Base-by-base conservation (phyloP, 2,329 filamentous ascomycete genomes). In the Fusarium miscanthi region DNA sequence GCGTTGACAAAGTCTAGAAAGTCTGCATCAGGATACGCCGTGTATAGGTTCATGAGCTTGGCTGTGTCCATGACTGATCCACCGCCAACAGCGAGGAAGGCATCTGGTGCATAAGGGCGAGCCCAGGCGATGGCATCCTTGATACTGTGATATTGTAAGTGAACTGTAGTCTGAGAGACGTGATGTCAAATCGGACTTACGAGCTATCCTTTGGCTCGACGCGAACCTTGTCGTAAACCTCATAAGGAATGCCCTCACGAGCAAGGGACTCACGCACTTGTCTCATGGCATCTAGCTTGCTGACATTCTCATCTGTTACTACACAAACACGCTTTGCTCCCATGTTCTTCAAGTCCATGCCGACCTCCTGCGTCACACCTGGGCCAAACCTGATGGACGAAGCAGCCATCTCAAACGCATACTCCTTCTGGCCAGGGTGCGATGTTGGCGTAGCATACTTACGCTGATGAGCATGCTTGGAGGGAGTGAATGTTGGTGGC, bases 1-100 rank as follows among this genome's bases (percentile, higher is more conserved):
- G 95, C 95, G 79, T 98, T 98, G 81, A 99, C 96, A 72, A 99
- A 99, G 85, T 99, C 95, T 40, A 98, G 87, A 80, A 99, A 98
- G 76, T 96, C 93, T 38, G 95, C 95, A 12, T 98, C 93, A 0
- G 95, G 95, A 80, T 94, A 98, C 70, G 90, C 91, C 2, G 92
- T 93, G 84, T 98, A 98, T 1, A 99, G 88, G 80, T 99, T 99
- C 95, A 99, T 98, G 63, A 99, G 87, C 83, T 99, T 99, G 60
- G 96, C 95, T 2, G 96, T 99, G 83, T 99, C 96, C 75, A 99
- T 99, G 74, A 98, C 96, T 42, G 94, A 97, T 41, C 96, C 96
- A 75, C 82, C 88, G 33, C 93, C 96, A 21, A 99, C 96, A 27
- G 96, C 96, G 21, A 99, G 87, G 81, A 97, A 98, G 5, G 94